Base-by-base conservation (phyloP, 108 stramenopile species). In the Nitzschia palea region DNA sequence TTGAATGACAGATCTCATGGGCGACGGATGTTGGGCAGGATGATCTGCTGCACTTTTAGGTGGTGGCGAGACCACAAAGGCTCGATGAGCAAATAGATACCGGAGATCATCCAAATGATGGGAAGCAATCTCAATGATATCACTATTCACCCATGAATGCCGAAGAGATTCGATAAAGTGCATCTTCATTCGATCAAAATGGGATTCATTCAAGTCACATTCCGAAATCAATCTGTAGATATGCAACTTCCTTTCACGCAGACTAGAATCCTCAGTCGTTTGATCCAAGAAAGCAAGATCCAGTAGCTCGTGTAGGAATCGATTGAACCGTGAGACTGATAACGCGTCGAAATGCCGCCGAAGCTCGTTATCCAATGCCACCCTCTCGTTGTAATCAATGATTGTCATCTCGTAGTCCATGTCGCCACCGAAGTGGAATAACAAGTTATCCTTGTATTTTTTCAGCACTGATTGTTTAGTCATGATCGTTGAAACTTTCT, bases 361-460 rank as follows among this genome's bases (percentile, higher is more conserved):
- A 20, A 56, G 33, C 14, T 12, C 15, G 30, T 10, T 14, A 32
- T 56, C 55, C 10, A 33, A 6, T 3, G 17, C 17, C 20, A 56
- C 17, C 15, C 55, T 28, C 3, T 56, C 55, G 55, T 32, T 33
- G 14, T 20, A 56, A 2, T 34, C 55, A 34, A 56, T 31, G 15
- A 56, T 56, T 2, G 55, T 56, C 55, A 56, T 56, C 20, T 56
- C 55, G 17, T 20, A 34, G 14, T 56, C 32, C 32, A 34, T 56
- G 29, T 18, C 23, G 2, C 55, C 55, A 17, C 55, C 55, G 15
- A 56, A 25, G 33, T 32, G 55, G 31, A 12, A 10, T 10, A 56
- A 6, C 32, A 56, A 34, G 31, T 56, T 56, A 32, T 56, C 33
- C 32, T 56, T 56, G 55, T 56, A 56, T n/a, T n/a, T n/a, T n/a